Base-by-base conservation (phyloP, 139 green algal genomes). In the Micromonas pusilla region DNA sequence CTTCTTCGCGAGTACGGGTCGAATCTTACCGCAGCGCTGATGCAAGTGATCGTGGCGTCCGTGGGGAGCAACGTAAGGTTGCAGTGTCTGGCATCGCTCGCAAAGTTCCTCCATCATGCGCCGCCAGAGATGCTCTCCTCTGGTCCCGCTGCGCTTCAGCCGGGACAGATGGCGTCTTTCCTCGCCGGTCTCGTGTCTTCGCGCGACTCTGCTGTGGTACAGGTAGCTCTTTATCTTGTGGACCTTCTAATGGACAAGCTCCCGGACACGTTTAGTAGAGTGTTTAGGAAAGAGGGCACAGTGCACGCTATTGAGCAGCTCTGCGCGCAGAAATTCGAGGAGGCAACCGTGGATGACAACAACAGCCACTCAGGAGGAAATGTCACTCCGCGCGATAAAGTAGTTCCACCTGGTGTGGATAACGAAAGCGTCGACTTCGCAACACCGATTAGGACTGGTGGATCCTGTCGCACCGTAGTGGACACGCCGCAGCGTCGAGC, bases 261-360 rank as follows among this genome's bases (percentile, higher is more conserved):
- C 60, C 91, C 92, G 0, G 83, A 87, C 0, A 72, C 92, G 0
- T 93, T 94, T 81, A 39, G 36, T 30, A 81, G 81, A 38, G 81
- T 83, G 62, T 98, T 98, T 71, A 54, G 96, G 0, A 96, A 95
- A 80, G 94, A 98, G 84, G 94, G 94, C 0, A 91, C 97, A 1
- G 85, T 94, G 57, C 90, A 97, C 72, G 90, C 89, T 0, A 82
- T 97, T 26, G 87, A 96, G 25, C 82, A 90, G 78, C 86, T 97
- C 45, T 54, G 34, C 23, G 38, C 60, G 30, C n/a, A 63, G 68
- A 25, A 64, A 13, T 9, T 16, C 45, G 45, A 9, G 45, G n/a
- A n/a, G 16, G 45, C 45, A 57, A 57, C 45, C 9, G 16, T 16
- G 45, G 45, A 23, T 57, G 45, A 16, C 45, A 16, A 57, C 45